A percentile compares a stretch with the other conserved stretches of the same genome.
Conservation (phyloP, 306 rosid genomes). For the Leucaena leucocephala region DNA sequence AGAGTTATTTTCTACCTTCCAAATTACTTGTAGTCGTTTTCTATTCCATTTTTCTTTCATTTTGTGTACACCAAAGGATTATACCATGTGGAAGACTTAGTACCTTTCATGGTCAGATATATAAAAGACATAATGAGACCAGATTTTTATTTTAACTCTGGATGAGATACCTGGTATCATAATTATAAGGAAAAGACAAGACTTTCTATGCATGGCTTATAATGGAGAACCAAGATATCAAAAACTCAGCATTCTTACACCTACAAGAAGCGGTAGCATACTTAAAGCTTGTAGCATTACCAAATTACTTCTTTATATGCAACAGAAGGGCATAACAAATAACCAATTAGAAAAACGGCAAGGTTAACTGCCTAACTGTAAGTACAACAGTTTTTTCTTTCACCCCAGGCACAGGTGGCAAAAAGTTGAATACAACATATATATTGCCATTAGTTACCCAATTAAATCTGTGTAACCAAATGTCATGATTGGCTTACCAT, state of each 20-base stretch:
- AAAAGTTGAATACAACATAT: conserved; percentile 29
- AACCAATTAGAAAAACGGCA: conserved; percentile 4
- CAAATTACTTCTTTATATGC: not conserved
- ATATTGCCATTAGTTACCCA: not conserved
- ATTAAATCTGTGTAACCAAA: not conserved
- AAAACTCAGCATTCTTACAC: conserved; percentile 2
- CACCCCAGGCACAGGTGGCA: not conserved
- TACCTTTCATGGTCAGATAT: not conserved
- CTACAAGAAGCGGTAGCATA: not conserved
- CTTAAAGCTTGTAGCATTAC: not conserved
- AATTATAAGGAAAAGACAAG: not conserved
- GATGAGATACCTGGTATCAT: conserved; percentile 1
- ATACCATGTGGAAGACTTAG: not conserved
- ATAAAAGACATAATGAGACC: conserved; percentile 9
- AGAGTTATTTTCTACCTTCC: not conserved
- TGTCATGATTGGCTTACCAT: conserved; percentile 58
- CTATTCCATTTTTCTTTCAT: not conserved
- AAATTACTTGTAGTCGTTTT: not conserved
- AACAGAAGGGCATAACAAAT: not conserved
- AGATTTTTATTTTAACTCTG: not conserved
- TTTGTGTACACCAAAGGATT: not conserved
- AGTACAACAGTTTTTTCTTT: not conserved
- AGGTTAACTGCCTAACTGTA: conserved; percentile 13
- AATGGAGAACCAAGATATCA: not conserved
- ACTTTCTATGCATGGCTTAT: not conserved